Conservation (phyloP, 192 early-diverging fungal genomes). For the Dispira simplex region DNA sequence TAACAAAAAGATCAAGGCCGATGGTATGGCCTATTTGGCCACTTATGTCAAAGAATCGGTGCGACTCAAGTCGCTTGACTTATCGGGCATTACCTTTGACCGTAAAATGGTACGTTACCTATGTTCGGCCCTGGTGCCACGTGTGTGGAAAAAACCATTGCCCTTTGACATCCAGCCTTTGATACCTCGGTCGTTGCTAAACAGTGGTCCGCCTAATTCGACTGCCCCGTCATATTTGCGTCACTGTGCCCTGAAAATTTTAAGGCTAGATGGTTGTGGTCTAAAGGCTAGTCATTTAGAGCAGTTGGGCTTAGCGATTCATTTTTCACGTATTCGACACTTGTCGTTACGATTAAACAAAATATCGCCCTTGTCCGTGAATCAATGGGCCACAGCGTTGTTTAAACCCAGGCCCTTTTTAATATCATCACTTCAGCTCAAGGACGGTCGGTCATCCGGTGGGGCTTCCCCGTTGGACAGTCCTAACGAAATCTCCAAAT, state of each 20-base stretch:
- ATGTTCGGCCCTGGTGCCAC: conserved; percentile 35
- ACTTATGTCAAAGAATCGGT: conserved; percentile 59
- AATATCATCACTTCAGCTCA: background rate
- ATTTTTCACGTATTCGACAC: conserved; percentile 13
- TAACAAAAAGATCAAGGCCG: conserved; percentile 50
- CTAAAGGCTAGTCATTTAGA: conserved; percentile 27
- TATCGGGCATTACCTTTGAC: conserved; percentile 53
- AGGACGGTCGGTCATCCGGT: conserved; percentile 7
- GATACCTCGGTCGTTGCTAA: background rate
- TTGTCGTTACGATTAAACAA: conserved; percentile 15
- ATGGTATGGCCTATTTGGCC: conserved; percentile 57
- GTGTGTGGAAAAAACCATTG: conserved; percentile 3
- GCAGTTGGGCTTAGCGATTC: conserved; percentile 28
- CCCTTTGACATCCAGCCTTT: background rate
- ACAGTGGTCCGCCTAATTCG: background rate
- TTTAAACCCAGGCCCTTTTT: conserved; percentile 8
- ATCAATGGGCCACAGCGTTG: background rate
- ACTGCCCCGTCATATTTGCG: background rate
- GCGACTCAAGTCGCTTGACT: conserved; percentile 42
- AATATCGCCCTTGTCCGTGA: background rate
- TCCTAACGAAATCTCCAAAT: conserved; percentile 1
- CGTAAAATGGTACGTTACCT: conserved; percentile 50
- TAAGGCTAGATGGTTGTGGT: conserved; percentile 34
- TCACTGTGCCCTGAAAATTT: conserved; percentile 16
- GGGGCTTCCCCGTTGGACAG: background rate